Percentiles rank a stretch among this genome's conserved stretches.
phyloP scores from a whole-genome alignment of 106 monocot genomes.

The Platanthera zijinensis region DNA sequence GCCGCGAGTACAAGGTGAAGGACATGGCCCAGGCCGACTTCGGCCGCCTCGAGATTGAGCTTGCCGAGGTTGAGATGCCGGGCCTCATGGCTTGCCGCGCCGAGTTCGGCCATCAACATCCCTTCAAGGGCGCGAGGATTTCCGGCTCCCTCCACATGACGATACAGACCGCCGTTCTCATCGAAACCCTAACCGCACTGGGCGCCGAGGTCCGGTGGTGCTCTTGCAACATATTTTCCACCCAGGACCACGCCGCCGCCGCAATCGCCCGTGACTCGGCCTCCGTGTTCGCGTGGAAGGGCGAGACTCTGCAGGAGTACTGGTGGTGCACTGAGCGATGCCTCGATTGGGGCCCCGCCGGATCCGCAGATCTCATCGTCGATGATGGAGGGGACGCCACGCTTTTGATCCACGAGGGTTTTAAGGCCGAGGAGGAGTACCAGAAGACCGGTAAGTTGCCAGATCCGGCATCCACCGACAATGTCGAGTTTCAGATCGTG shows the following conservation, averaged over 20 bases:
- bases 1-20: conserved; percentile 87
- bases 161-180: conserved; percentile 76
- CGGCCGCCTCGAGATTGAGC: conserved; percentile 88
- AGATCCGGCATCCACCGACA: conserved; percentile 26
- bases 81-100: conserved; percentile 71
- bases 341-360: conserved; percentile 30
- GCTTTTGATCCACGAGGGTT: conserved; percentile 27
- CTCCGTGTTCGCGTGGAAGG: conserved; percentile 31
- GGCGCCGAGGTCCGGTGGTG: conserved; percentile 80
- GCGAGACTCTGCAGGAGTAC: conserved; percentile 31
- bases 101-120: conserved; percentile 73
- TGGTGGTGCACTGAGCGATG: conserved; percentile 33
- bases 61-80: conserved; percentile 97
- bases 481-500: conserved; percentile 35
- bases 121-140: conserved; percentile 64
- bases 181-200: conserved; percentile 72
- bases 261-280: conserved; percentile 71
- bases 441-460: conserved; percentile 27
- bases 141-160: conserved; percentile 85
- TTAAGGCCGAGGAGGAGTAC: conserved; percentile 20
- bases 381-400: conserved; percentile 26
- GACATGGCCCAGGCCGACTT: conserved; percentile 86
- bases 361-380: conserved; percentile 28
- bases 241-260: conserved; percentile 68
- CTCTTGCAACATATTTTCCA: conserved; percentile 82